Base-by-base conservation (phyloP, 164 flowering plant genomes). In the Santalum album region DNA sequence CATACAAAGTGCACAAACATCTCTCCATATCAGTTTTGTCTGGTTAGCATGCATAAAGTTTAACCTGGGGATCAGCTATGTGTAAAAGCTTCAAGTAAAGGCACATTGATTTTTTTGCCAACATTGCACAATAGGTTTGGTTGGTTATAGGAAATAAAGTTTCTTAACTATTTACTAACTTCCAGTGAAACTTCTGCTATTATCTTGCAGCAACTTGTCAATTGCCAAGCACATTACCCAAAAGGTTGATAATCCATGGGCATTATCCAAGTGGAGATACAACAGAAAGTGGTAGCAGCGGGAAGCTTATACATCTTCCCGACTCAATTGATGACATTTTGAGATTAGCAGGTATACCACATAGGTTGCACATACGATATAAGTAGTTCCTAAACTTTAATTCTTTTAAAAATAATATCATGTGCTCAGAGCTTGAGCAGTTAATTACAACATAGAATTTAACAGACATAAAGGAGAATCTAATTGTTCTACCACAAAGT, bases 261-360 rank as follows among this genome's bases (percentile, higher is more conserved):
- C 76, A 77, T 62, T 81, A 70, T 68, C 95, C 85, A 40, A 65
- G 70, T 56, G 72, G 75, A 59, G 66, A 51, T 50, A 49, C 56
- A 38, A 47, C 9, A 19, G 69, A 72, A 58, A 72, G 70, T 49
- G 59, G 53, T 17, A 60, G 40, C 19, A 57, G 18, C n/a, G 87
- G 89, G 53, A 84, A 75, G 67, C 82, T 87, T 23, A 65, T 84
- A 55, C 72, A 69, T 73, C 71, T 82, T 43, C 87, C 95, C 12
- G 71, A 70, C 25, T 66, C 88, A 43, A 62, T 76, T 21, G 78
- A 79, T 55, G 82, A 72, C 16, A 80, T 86, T 51, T 63, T 75
- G 52, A 46, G 22, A 49, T 53, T 83, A 61, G 87, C 90, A 78
- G 95, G 95, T 86, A 70, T 43, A n/a, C 53, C 27, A 14, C 54